Base-by-base conservation (phyloP, 2,329 filamentous ascomycete species). In the Aspergillus proliferans region DNA sequence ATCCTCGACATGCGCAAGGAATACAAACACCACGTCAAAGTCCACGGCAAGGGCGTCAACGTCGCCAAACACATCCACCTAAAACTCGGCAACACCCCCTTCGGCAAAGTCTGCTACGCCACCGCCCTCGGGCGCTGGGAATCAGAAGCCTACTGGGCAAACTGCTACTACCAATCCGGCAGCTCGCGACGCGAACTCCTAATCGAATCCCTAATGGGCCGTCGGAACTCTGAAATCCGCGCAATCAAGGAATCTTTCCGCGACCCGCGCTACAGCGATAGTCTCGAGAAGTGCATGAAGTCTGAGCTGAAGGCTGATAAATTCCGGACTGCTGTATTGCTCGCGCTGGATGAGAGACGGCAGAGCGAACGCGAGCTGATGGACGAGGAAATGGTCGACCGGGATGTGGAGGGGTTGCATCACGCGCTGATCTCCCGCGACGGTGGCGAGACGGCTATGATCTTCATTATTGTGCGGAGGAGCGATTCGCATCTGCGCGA, bases 71-170 rank as follows among this genome's bases (percentile, higher is more conserved):
- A 77, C 56, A 71, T 78, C 52, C 70, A 72, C 7, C 60, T 74
- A 46, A 72, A 71, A 48, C 62, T 72, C 2, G 71, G 71, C 15
- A 84, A 82, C 58, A 63, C 58, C 24, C 54, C 64, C 28, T 84
- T 97, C 57, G 92, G 91, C 71, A 97, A 97, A 71, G 87, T 87
- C 6, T 90, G 86, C 62, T 96, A 97, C 67, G 84, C 91, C 3
- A 91, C 88, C 2, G 90, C 92, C 0, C 80, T 97, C 0, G 93
- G 93, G 8, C 80, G 81, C 46, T 97, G 90, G 85, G 93, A 96
- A 72, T 86, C 84, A 58, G 93, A 98, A 68, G 88, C 89, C 0
- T 95, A 95, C 76, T 98, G 93, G 91, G 90, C 92, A 51, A 97
- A 96, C 68, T 95, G 89, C 70, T 97, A 90, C 85, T 97, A 96